These are phyloP conservation scores for Didymella glomerata DNA, from an alignment of 2,329 filamentous ascomycete species.

Conservation along the genomic window DNA sequence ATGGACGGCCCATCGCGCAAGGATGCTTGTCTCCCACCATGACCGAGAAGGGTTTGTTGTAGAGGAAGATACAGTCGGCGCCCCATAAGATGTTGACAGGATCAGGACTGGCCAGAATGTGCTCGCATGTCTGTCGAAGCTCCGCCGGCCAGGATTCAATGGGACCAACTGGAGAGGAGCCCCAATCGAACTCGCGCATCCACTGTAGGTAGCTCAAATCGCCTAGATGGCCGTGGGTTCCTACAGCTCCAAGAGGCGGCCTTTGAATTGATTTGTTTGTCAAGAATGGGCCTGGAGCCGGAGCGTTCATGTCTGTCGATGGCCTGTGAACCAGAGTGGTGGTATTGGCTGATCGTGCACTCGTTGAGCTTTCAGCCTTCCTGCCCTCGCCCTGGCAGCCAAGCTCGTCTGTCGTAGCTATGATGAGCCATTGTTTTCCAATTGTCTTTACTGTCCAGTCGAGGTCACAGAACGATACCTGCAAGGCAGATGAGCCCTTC, in stretches of 20 bases:
- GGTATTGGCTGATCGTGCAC: neutral
- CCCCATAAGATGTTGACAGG: constrained; percentile 82
- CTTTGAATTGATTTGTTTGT: neutral
- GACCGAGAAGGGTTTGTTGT: constrained; percentile 70
- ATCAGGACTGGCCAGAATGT: constrained; percentile 66
- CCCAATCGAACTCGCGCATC: constrained; percentile 75
- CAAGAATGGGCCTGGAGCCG: neutral
- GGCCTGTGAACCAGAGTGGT: neutral
- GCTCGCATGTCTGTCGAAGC: constrained; percentile 76
- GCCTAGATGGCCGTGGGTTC: constrained; percentile 5
- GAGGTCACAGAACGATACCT: neutral
- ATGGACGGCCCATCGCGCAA: constrained; percentile 73
- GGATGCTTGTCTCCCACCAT: constrained; percentile 80
- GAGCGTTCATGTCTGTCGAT: neutral
- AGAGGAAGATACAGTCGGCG: constrained; percentile 69
- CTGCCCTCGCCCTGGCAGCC: no score
- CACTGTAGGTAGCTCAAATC: constrained; percentile 68
- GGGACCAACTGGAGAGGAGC: constrained; percentile 72
- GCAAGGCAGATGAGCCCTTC: neutral
- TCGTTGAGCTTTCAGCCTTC: neutral
- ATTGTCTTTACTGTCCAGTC: constrained; percentile 6
- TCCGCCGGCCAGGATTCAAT: constrained; percentile 76
- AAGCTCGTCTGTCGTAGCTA: neutral
- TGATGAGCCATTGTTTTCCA: constrained; percentile 8
- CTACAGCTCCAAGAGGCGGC: constrained; percentile 6